These are phyloP conservation scores for Nevesoporus exiguus DNA, from an alignment of 768 basidiomycete genomes.

Conservation along the genomic window DNA sequence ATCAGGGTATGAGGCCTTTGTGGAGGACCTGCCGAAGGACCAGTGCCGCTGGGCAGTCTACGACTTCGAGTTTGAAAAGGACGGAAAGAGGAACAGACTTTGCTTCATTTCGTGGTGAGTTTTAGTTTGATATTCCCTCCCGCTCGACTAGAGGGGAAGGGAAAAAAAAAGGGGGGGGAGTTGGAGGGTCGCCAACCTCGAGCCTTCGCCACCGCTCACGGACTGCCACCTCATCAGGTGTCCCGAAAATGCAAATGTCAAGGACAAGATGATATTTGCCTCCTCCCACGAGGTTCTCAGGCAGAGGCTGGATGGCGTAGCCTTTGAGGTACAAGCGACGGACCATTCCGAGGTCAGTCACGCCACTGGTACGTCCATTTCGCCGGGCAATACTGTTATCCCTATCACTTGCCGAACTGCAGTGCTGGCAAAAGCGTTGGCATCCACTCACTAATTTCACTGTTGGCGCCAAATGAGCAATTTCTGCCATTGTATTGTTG, in stretches of 20 bases:
- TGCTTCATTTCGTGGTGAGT: slow-evolving; percentile 77
- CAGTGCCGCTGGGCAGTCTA: slow-evolving; percentile 90
- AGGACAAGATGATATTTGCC: slow-evolving; percentile 91
- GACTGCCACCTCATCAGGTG: slow-evolving; percentile 49
- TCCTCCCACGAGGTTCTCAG: slow-evolving; percentile 82
- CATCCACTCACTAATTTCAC: slow-evolving; percentile 13
- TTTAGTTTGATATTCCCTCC: neutral
- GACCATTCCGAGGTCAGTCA: slow-evolving; percentile 70
- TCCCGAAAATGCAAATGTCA: slow-evolving; percentile 81
- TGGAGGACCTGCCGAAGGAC: slow-evolving; percentile 64
- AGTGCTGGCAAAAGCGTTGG: slow-evolving; percentile 23
- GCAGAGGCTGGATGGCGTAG: slow-evolving; percentile 69
- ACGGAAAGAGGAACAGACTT: slow-evolving; percentile 80
- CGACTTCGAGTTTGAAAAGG: slow-evolving; percentile 81
- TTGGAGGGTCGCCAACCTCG: neutral
- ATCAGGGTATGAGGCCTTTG: slow-evolving; percentile 66
- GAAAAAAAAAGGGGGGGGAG: neutral
- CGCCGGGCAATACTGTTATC: neutral
- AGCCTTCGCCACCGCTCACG: neutral
- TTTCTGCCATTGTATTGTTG: neutral
- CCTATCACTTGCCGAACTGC: neutral
- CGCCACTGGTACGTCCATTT: slow-evolving; percentile 54
- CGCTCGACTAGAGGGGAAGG: neutral
- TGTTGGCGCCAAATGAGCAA: neutral
- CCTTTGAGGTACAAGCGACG: slow-evolving; percentile 82